Percentiles rank a stretch among this genome's conserved stretches.
phyloP scores from a whole-genome alignment of 164 flowering plant species.

The Amborella trichopoda region DNA sequence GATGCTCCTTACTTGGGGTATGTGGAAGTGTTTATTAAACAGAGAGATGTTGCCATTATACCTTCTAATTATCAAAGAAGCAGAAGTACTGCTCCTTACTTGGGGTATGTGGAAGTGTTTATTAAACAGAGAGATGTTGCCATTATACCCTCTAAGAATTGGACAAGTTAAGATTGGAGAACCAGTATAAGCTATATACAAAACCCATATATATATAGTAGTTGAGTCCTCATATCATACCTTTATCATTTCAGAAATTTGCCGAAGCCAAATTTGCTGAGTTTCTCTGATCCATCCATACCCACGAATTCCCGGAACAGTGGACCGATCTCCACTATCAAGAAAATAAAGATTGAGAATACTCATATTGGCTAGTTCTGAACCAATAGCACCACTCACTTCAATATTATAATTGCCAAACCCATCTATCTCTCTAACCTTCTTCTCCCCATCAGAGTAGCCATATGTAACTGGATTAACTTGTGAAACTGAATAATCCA shows the following conservation, averaged over 20 bases:
- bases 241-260: slow-evolving; percentile 28
- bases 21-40: too few species aligned
- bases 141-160: background rate
- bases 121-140: too few species aligned
- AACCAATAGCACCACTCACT: slow-evolving; percentile 60
- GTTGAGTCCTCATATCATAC: too few species aligned
- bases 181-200: too few species aligned
- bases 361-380: slow-evolving; percentile 47
- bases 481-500: slow-evolving; percentile 80
- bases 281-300: slow-evolving; percentile 94
- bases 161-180: background rate
- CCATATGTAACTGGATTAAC: slow-evolving; percentile 32
- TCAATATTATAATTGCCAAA: slow-evolving; percentile 74
- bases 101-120: too few species aligned
- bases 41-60: too few species aligned
- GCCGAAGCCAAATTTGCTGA: slow-evolving; percentile 69
- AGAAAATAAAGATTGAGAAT: slow-evolving; percentile 77
- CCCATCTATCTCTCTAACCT: slow-evolving; percentile 43
- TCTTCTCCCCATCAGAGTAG: slow-evolving; percentile 4
- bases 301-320: slow-evolving; percentile 40
- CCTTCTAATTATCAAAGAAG: too few species aligned
- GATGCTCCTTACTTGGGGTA: too few species aligned
- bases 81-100: too few species aligned
- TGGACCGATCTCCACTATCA: slow-evolving; percentile 74
- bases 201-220: too few species aligned